Evolutionary conservation across 768 basidiomycete species (phyloP).

Genomic region (Cystofilobasidium capitatum): DNA sequence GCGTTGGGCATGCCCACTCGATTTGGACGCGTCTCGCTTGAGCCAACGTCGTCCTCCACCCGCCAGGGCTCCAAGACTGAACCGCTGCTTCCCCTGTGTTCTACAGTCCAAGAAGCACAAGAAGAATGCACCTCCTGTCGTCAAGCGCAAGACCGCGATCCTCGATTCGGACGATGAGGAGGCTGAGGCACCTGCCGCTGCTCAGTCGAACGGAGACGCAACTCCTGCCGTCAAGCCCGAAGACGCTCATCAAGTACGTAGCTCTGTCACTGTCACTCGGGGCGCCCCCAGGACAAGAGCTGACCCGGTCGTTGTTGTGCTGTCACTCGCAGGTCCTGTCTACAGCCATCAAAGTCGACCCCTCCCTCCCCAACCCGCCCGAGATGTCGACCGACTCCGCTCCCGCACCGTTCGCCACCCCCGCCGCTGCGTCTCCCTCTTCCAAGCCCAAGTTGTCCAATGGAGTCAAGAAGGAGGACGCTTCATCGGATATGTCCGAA

Average conservation of each 20-base stretch:
- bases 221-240: neutral
- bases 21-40: neutral
- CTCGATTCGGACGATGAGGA: constrained; percentile 16
- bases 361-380: constrained; percentile 10
- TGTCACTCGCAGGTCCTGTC: constrained; percentile 6
- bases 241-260: constrained; percentile 6
- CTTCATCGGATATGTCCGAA: constrained; percentile 17
- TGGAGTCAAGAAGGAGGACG: neutral
- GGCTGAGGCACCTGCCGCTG: neutral
- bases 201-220: neutral
- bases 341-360: constrained; percentile 24
- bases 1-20: neutral
- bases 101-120: constrained; percentile 24
- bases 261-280: neutral
- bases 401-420: neutral
- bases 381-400: neutral
- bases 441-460: neutral
- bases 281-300: neutral
- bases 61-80: neutral
- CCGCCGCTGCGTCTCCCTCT: neutral
- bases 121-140: constrained; percentile 17
- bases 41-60: neutral
- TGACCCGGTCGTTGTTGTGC: neutral
- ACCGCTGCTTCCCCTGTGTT: neutral
- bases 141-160: constrained; percentile 25